A percentile compares a stretch with the other conserved stretches of the same genome.
phyloP scores from a whole-genome alignment of 2,329 filamentous ascomycete genomes.

The Apiospora sp. region DNA sequence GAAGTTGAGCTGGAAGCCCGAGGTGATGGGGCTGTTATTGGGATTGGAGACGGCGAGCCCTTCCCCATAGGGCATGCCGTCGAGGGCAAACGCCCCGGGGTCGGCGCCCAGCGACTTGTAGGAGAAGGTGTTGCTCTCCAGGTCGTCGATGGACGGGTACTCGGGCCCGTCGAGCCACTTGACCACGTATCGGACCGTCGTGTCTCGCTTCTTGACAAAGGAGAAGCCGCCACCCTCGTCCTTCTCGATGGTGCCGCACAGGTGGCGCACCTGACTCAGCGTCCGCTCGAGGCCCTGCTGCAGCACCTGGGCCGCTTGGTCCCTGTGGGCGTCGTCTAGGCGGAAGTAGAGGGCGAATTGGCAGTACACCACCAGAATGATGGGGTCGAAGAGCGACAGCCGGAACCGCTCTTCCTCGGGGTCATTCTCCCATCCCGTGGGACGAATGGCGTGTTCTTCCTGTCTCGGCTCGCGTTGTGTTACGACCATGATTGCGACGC shows the following conservation, averaged over 20 bases:
- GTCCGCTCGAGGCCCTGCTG: constrained; percentile 42
- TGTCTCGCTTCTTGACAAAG: constrained; percentile 45
- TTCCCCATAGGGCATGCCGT: constrained; percentile 49
- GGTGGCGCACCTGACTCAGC: constrained; percentile 47
- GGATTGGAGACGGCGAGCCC: constrained; percentile 46
- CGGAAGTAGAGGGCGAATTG: constrained; percentile 30
- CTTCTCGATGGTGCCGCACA: constrained; percentile 50
- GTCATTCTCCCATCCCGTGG: constrained; percentile 27
- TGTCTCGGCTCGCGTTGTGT: neutral
- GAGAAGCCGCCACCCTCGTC: constrained; percentile 45
- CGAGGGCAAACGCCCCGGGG: constrained; percentile 38
- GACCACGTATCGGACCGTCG: constrained; percentile 45
- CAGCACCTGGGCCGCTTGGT: constrained; percentile 31
- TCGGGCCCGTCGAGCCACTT: constrained; percentile 47
- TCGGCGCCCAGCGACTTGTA: constrained; percentile 42
- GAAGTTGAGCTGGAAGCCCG: constrained; percentile 52
- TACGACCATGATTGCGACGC: neutral
- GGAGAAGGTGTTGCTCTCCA: constrained; percentile 47
- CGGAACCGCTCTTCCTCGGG: constrained; percentile 26
- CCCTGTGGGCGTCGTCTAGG: constrained; percentile 21
- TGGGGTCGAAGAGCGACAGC: constrained; percentile 23
- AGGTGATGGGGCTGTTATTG: constrained; percentile 42
- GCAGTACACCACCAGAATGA: constrained; percentile 24
- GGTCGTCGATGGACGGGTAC: constrained; percentile 47
- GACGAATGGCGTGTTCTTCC: constrained; percentile 23